Evolutionary conservation across 768 basidiomycete species (phyloP).

Genomic region (Rhodotorula babjevae): DNA sequence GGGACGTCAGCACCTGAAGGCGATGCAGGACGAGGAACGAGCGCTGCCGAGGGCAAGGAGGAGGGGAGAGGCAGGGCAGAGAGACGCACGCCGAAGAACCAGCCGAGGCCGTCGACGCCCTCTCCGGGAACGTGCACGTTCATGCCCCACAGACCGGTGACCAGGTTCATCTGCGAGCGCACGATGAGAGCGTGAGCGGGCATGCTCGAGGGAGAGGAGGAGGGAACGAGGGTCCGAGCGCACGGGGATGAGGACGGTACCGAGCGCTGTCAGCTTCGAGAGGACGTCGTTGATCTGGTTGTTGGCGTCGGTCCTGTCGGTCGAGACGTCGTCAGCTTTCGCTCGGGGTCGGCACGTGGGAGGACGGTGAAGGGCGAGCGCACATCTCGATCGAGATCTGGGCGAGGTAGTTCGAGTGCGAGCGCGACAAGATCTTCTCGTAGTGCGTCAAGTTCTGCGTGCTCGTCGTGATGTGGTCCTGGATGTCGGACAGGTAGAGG

Average conservation of each 20-base stretch:
- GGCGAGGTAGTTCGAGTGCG: constrained; percentile 97
- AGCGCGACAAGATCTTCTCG: constrained; percentile 97
- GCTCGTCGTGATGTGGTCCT: constrained; percentile 99
- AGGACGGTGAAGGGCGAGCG: constrained; percentile 43
- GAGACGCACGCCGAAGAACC: constrained; percentile 54
- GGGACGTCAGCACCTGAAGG: not conserved
- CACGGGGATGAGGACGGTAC: constrained; percentile 95
- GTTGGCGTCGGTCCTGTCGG: constrained; percentile 65
- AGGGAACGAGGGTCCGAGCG: not conserved
- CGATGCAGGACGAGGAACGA: no score
- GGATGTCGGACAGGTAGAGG: constrained; percentile 37
- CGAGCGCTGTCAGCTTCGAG: constrained; percentile 91
- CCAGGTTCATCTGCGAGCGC: constrained; percentile 58
- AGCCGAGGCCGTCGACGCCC: constrained; percentile 48
- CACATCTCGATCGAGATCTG: constrained; percentile 99
- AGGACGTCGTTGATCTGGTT: constrained; percentile 99
- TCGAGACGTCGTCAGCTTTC: not conserved
- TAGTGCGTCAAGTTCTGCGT: constrained; percentile 99
- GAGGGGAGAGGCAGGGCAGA: not conserved
- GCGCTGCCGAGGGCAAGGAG: no score
- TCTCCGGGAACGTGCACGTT: constrained; percentile 95
- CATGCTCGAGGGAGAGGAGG: fast-evolving
- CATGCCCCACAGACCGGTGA: constrained; percentile 81
- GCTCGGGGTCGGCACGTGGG: no score
- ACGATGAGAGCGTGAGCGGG: constrained; percentile 5